Evolutionary conservation across 345 rosid species (phyloP), one percentile per base, ranked within the genome.

Genomic region (Eucalyptus victrix): DNA sequence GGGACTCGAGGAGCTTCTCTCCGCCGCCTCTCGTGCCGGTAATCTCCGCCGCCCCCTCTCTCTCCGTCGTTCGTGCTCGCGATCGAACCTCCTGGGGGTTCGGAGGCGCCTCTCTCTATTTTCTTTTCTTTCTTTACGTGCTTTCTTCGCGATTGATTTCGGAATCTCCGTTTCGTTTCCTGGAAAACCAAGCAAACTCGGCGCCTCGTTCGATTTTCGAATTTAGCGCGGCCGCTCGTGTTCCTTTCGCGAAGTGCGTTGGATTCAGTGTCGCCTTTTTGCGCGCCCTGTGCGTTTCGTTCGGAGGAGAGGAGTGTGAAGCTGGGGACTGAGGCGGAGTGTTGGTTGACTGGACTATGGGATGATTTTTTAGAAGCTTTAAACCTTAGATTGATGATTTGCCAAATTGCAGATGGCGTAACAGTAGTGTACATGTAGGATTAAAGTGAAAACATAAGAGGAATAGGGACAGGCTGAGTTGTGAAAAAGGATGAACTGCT

Each of bases 11-110:
- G 49, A 54, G 76, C 87, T 91, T 90, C 87, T 86, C 91, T 53
- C 85, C 90, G 47, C 90, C 92, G 40, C 90, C 92, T 86, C 91
- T 91, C 45, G 85, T 88, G 90, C 93, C 81, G 94, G 98, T 96
- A 92, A 45, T 32, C 89, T 88, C 85, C 2, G 53, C 6, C 8
- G 32, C 69, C 17, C 34, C 34, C 32, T 50, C 65, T 50, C 65
- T 13, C 44, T 19, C 80, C 49, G 23, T 21, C 21, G 26, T 45
- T 12, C 47, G 67, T 11, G 21, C 0, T 53, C 23, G 44, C 62
- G 26, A 53, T 86, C 40, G 67, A 53, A 40, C 6, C n/a, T 76
- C 47, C 30, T 2, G 30, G 47, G 47, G 44, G 1, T 34, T 72
- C 81, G 44, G 81, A 34, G 81, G 80, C 80, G 44, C 80, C 80